Base-by-base conservation (phyloP, 495 filamentous ascomycete genomes). In the Neurospora africana region DNA sequence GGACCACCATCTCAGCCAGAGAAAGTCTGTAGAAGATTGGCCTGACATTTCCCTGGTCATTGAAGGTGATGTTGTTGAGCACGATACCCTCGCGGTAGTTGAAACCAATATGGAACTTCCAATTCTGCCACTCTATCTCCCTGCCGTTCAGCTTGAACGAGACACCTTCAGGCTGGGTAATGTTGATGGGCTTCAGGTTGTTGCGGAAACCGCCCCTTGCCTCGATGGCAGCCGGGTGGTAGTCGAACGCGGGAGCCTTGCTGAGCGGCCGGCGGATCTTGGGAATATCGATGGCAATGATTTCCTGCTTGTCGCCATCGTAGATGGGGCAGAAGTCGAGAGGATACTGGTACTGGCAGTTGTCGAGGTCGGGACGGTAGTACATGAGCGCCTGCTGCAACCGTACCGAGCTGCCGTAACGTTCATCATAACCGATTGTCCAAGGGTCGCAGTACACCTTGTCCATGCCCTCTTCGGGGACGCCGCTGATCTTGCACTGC, bases 351-450 rank as follows among this genome's bases (percentile, higher is more conserved):
- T 98, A 98, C 81, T 98, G 94, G 76, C 87, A 92, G 81, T 94
- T 92, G 77, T 98, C 94, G 47, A 91, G 73, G 76, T 94, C 86
- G 19, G 93, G 94, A 33, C 94, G 89, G 80, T 97, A 98, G 84
- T 98, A 98, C 92, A 97, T 97, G 43, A 98, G 83, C 19, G 93
- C 94, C 80, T 98, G 94, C 78, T 98, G 94, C 19, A 97, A 86
- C 71, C 94, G 90, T 37, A 93, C 85, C 40, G 85, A 86, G 76
- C 82, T 94, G 69, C 94, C 94, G 75, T 94, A 95, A 7, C 94
- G 90, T 83, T 96, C 93, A 77, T 98, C 94, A 76, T 93, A 97
- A 23, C 94, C 94, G 81, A 98, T 97, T 17, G 94, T 97, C 94
- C 94, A 98, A 15, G 94, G 93, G 67, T 85, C 83, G 81, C 93